phyloP scores from a whole-genome alignment of 148 eudicot genomes.

The Rhododendron kiyosumense region DNA sequence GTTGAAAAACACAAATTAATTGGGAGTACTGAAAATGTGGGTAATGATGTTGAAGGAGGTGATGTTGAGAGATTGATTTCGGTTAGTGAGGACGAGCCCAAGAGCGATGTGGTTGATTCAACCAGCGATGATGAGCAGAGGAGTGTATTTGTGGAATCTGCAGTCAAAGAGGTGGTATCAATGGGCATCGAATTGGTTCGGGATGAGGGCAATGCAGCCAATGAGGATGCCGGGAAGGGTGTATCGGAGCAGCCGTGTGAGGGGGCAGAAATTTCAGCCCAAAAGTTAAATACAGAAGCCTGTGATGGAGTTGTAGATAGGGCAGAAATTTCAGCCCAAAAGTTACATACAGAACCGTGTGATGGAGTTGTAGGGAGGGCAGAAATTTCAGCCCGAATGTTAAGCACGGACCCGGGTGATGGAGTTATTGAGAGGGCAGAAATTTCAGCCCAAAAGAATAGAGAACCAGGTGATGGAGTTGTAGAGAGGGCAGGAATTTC shows the following conservation, averaged over 20 bases:
- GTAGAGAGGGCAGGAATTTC: not conserved
- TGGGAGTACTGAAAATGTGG: slow-evolving; percentile 1
- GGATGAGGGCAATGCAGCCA: not conserved
- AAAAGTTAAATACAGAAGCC: not conserved
- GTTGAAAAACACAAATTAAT: not conserved
- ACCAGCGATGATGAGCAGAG: slow-evolving; percentile 26
- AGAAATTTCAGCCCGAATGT: not conserved
- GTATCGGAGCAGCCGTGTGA: not conserved
- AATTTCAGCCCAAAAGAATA: not conserved
- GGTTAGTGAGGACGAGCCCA: slow-evolving; percentile 28
- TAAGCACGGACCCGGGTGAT: not conserved
- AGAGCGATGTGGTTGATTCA: slow-evolving; percentile 17
- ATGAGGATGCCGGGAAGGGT: slow-evolving; percentile 9
- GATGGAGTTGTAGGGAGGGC: not conserved
- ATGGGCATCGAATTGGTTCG: not conserved
- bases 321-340: not conserved
- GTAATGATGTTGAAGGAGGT: not conserved
- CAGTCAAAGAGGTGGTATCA: slow-evolving; percentile 19
- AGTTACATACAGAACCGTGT: not conserved
- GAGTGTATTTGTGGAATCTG: slow-evolving; percentile 11
- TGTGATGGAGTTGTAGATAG: not conserved
- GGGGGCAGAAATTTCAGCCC: not conserved
- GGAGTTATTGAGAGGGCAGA: not conserved
- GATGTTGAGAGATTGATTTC: not conserved
- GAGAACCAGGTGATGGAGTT: not conserved